Percentiles rank a stretch among this genome's conserved stretches.
These are phyloP conservation scores for Apiospora arundinis DNA, from an alignment of 2,329 filamentous ascomycete genomes.

Conservation along the genomic window DNA sequence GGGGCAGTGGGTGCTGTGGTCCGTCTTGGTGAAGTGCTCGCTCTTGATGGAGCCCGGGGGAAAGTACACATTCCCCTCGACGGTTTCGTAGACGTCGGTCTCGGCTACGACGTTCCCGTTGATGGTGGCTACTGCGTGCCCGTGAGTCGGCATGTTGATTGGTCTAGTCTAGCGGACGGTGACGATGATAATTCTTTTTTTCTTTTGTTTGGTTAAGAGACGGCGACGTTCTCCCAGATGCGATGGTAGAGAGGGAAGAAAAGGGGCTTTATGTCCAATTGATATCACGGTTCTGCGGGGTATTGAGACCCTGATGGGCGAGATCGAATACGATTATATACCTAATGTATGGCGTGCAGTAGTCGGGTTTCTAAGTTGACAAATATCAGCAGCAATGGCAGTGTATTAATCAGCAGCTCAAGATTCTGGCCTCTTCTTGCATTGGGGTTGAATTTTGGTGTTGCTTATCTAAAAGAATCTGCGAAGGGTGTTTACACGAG, in stretches of 20 bases:
- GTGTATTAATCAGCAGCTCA: not conserved
- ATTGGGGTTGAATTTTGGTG: no score
- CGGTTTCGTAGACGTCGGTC: conserved; percentile 57
- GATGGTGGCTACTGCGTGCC: conserved; percentile 51
- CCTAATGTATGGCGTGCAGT: not conserved
- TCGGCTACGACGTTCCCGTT: conserved; percentile 58
- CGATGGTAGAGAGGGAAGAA: not conserved
- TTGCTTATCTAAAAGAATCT: no score
- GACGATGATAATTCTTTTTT: not conserved
- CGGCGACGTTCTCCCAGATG: not conserved
- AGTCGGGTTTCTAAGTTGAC: conserved; percentile 18
- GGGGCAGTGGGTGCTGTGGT: conserved; percentile 55
- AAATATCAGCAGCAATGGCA: not conserved
- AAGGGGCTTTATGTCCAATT: not conserved
- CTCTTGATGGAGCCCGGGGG: conserved; percentile 52
- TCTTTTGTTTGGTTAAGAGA: not conserved
- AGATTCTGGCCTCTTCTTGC: no score
- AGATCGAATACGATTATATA: not conserved
- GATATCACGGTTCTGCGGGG: not conserved
- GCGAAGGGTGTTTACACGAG: no score
- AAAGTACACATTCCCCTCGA: conserved; percentile 66
- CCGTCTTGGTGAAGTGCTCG: conserved; percentile 51
- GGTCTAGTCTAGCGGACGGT: not conserved
- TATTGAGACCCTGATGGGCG: not conserved
- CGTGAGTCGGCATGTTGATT: conserved; percentile 30